Base-by-base conservation (phyloP, 805 yeast genomes). In the Pichia cabralensis region DNA sequence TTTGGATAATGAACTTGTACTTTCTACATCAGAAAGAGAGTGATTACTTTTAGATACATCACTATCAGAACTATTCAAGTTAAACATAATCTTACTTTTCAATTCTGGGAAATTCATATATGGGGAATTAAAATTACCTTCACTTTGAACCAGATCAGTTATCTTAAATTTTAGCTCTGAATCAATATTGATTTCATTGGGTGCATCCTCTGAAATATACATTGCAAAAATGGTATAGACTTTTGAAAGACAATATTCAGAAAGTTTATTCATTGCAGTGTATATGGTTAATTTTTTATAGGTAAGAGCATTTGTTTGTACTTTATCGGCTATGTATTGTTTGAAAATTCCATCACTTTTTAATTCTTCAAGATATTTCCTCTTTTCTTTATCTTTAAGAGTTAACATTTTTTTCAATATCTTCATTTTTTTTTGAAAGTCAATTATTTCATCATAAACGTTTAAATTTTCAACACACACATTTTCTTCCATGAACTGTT, bases 391-490 rank as follows among this genome's bases (percentile, higher is more conserved):
- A 16, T 46, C 46, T 44, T 49, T 47, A 31, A 47, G 40, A 44
- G 36, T 59, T 52, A 46, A 56, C 21, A 74, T 42, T 21, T 63
- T 66, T 30, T 62, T 62, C 36, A 76, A 45, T 1, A 61, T 47
- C 1, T 54, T 49, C 55, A 71, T 57, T 42, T 65, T 68, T 41
- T 65, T 68, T 10, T 64, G 61, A 40, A 77, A 70, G 31, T 67
- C 67, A 30, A 62, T 61, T 31, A 82, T 65, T 38, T 75, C 81
- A 34, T 68, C 55, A 50, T 73, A 82, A 3, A 80, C 84, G 42
- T 78, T 77, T n/a, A 82, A 52, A 46, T 83, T 85, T 49, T 85
- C 96, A 3, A 69, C 69, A 49, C 94, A 84, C 36, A 67, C 64
- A 33, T 75, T 80, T 21, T 64, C 67, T 32, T 69, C 73, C 33